Evolutionary conservation across 2,329 filamentous ascomycete genomes (phyloP).

Genomic region (Pseudodiploospora longispora): DNA sequence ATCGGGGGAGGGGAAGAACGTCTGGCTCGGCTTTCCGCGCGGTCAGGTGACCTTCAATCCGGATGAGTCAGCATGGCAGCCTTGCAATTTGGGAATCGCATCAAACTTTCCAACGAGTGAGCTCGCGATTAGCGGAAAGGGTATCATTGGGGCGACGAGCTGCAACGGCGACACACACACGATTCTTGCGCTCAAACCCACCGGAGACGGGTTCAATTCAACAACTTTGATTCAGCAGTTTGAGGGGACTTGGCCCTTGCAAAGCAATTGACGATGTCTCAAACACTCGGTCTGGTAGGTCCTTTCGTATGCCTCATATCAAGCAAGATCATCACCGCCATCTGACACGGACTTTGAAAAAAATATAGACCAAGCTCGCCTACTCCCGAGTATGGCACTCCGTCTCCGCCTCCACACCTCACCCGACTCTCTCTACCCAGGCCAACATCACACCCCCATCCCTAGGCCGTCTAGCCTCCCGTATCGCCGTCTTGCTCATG

Average conservation of each 20-base stretch:
- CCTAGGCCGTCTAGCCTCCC: constrained; percentile 82
- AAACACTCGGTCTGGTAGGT: constrained; percentile 8
- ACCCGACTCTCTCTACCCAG: constrained; percentile 51
- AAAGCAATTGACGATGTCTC: constrained; percentile 4
- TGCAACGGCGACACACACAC: not conserved
- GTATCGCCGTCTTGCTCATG: constrained; percentile 84
- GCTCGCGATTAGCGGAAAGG: not conserved
- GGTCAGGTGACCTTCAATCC: not conserved
- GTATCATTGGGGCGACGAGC: not conserved
- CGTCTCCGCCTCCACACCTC: constrained; percentile 61
- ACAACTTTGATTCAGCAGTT: not conserved
- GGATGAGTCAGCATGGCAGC: not conserved
- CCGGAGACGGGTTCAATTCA: too few species aligned
- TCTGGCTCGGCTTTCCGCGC: not conserved
- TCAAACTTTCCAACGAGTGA: not conserved
- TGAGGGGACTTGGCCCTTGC: not conserved
- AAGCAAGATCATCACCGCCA: too few species aligned
- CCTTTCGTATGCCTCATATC: not conserved
- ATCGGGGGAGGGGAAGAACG: too few species aligned
- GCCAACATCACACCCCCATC: constrained; percentile 58
- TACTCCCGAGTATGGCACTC: constrained; percentile 96
- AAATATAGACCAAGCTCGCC: constrained; percentile 75
- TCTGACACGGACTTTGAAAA: not conserved
- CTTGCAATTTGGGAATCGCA: not conserved
- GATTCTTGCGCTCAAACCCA: not conserved